phyloP scores from a whole-genome alignment of 306 rosid species.

The Elaeagnus macrophylla region DNA sequence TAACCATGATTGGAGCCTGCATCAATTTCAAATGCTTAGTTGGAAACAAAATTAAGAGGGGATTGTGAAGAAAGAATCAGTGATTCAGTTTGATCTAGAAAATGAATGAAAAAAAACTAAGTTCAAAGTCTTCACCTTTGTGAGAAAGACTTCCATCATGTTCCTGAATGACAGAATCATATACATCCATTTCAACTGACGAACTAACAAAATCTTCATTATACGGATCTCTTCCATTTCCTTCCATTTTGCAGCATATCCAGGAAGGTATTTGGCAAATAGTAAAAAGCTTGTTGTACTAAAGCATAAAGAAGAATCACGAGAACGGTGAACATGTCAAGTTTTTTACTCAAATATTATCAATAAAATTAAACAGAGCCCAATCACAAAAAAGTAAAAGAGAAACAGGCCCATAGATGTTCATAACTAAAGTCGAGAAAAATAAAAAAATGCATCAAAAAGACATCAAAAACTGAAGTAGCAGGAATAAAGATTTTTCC shows the following conservation, averaged over 20 bases:
- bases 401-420: no score
- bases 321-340: constrained; percentile 1
- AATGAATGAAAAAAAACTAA: neutral
- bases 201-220: constrained; percentile 48
- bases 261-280: constrained; percentile 64
- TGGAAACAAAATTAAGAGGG: no score
- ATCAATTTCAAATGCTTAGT: constrained; percentile 8
- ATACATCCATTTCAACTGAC: constrained; percentile 91
- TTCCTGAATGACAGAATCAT: constrained; percentile 46
- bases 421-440: no score
- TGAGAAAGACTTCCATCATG: constrained; percentile 34
- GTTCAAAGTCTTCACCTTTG: constrained; percentile 37
- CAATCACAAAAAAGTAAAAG: no score
- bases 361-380: no score
- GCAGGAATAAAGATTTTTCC: no score
- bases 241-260: constrained; percentile 76
- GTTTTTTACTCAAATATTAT: no score
- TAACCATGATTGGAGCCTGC: constrained; percentile 45
- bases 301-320: constrained; percentile 19
- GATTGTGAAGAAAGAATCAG: no score
- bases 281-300: constrained; percentile 60
- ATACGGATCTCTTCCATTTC: constrained; percentile 41
- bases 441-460: no score
- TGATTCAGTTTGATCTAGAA: no score
- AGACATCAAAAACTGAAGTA: no score